phyloP scores from a whole-genome alignment of 1,284 basidiomycete species.

The Austroboletus niveus region DNA sequence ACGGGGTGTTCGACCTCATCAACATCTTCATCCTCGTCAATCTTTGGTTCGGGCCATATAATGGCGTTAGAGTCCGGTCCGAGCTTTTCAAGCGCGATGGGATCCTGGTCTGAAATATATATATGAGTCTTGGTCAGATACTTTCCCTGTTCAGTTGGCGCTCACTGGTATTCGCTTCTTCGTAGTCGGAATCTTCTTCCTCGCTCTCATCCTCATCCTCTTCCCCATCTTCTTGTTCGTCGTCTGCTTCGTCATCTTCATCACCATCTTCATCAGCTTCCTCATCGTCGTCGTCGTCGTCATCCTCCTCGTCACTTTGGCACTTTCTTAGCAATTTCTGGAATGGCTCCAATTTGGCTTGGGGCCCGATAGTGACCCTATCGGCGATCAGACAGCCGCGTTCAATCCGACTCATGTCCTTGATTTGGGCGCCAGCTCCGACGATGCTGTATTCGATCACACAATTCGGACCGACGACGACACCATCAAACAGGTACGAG shows the following conservation, averaged over 20 bases:
- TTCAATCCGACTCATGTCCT: slow-evolving; percentile 60
- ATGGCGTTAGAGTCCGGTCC: slow-evolving; percentile 67
- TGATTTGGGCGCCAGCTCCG: slow-evolving; percentile 72
- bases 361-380: slow-evolving; percentile 74
- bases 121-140: not conserved
- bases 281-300: slow-evolving; percentile 32
- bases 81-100: slow-evolving; percentile 40
- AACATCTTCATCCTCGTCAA: slow-evolving; percentile 60
- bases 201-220: too few relatives aligned
- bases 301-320: slow-evolving; percentile 33
- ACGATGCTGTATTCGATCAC: slow-evolving; percentile 77
- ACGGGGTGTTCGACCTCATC: slow-evolving; percentile 57
- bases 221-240: slow-evolving; percentile 24
- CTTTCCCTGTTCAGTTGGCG: not conserved
- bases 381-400: slow-evolving; percentile 80
- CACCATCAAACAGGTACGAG: slow-evolving; percentile 84
- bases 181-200: slow-evolving; percentile 56
- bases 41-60: slow-evolving; percentile 59
- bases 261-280: slow-evolving; percentile 34
- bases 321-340: slow-evolving; percentile 63
- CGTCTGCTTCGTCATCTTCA: slow-evolving; percentile 33
- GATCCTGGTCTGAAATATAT: slow-evolving; percentile 42
- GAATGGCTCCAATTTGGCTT: slow-evolving; percentile 68
- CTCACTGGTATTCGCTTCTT: slow-evolving; percentile 63
- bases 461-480: slow-evolving; percentile 75